Conservation (phyloP, 2,329 filamentous ascomycete species). For the Pseudogymnoascus sp. region DNA sequence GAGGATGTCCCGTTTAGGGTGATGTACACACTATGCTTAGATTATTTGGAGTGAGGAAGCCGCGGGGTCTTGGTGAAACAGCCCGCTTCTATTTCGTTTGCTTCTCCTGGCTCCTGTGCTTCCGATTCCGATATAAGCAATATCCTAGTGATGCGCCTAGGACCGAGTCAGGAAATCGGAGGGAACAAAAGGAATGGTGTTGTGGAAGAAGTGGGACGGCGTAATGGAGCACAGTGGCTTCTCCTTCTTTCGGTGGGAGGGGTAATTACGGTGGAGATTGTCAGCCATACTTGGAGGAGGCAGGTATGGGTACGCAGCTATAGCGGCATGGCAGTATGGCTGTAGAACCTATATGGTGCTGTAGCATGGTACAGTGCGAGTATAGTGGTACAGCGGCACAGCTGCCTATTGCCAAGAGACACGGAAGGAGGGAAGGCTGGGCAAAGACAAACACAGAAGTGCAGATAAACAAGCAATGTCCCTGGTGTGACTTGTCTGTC, state of each 20-base stretch:
- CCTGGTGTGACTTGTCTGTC: neutral
- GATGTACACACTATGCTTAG: neutral
- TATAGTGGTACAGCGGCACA: neutral
- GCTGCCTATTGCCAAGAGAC: neutral
- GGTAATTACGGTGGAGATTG: neutral
- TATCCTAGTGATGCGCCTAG: neutral
- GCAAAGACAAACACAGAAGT: neutral
- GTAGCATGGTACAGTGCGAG: neutral
- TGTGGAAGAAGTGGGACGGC: neutral
- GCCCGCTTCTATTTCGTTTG: neutral
- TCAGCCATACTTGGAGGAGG: neutral
- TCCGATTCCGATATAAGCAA: neutral
- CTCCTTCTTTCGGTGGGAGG: neutral
- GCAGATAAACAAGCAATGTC: neutral
- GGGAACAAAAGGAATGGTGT: neutral
- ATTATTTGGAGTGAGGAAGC: neutral
- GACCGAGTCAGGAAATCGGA: slow-evolving; percentile 4
- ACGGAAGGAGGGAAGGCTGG: neutral
- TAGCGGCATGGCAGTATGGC: neutral
- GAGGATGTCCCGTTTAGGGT: neutral
- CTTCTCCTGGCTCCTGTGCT: neutral
- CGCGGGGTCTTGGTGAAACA: neutral
- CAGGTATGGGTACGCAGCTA: neutral
- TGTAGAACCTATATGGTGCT: neutral
- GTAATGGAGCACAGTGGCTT: neutral